Evolutionary conservation across 179 eudicot genomes (phyloP), one percentile per base, ranked within the genome.

Genomic region (Gypsophila paniculata): DNA sequence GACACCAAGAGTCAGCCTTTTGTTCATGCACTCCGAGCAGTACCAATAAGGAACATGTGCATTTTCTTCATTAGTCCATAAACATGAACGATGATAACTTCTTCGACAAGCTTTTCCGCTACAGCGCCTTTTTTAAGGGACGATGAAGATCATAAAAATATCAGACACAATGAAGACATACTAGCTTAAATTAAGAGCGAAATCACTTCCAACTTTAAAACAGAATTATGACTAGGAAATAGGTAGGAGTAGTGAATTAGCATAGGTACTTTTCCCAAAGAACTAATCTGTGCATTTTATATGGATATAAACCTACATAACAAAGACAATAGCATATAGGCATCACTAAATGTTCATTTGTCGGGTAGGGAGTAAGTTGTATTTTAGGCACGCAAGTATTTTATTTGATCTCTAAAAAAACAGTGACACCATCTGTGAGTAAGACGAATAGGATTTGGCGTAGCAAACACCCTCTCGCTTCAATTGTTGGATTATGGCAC

Each of bases 41-140:
- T 83, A 80, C 88, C 89, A 91, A 65, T 42, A 70, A 53, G 81
- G 81, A 34, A 76, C 80, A 63, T 69, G 77, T 36, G 62, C 59
- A 82, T 85, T 78, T 74, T 77, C 72, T 46, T 76, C 71, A 44
- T 65, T 74, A 74, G 81, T 80, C 80, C 74, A 81, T 67, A 84
- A 75, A 81, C 97, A 91, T 52, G 83, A 72, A 76, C 76, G 71
- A 82, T 91, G 91, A 75, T 77, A 88, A 61, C 86, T 80, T 72
- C 72, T 79, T 62, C 66, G 68, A 82, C 96, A 91, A 67, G 80
- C 85, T 78, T 75, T 91, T 69, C 96, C 97, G 57, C 46, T 58
- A 67, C 93, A 86, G 70, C 68, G 74, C 82, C 97, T 89, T 78
- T 72, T 17, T 69, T 51, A 9, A 46, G 23, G 44, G 18, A 0